These are phyloP conservation scores for Cardamine occulta DNA, from an alignment of 345 rosid species.

Conservation along the genomic window DNA sequence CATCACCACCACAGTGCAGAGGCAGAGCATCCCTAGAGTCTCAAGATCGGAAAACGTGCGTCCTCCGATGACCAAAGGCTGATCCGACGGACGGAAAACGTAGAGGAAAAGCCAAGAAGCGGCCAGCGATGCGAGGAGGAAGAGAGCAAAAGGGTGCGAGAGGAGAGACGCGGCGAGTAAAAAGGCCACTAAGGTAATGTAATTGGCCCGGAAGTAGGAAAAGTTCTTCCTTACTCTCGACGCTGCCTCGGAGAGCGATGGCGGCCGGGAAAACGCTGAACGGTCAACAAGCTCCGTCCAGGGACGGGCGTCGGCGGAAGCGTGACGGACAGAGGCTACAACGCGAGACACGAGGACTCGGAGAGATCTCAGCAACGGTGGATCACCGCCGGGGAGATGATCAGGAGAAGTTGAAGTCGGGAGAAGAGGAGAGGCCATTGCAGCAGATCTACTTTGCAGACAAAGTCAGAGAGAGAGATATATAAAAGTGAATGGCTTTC, in stretches of 20 bases:
- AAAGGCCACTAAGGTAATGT: constrained; percentile 47
- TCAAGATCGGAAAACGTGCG: constrained; percentile 55
- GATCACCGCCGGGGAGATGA: constrained; percentile 33
- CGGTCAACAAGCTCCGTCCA: constrained; percentile 54
- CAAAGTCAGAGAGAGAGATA: constrained; percentile 23
- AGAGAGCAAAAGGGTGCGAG: constrained; percentile 52
- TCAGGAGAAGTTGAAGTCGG: constrained; percentile 39
- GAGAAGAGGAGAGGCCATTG: constrained; percentile 48
- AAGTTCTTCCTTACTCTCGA: constrained; percentile 50
- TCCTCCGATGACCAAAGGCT: constrained; percentile 52
- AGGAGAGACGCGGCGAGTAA: constrained; percentile 47
- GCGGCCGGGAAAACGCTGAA: constrained; percentile 51
- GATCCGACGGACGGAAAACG: constrained; percentile 52
- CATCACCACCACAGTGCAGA: constrained; percentile 50
- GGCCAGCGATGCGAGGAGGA: constrained; percentile 46
- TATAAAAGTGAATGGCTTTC: constrained; percentile 27
- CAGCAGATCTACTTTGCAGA: constrained; percentile 29
- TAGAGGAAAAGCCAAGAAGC: constrained; percentile 61
- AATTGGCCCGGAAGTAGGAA: constrained; percentile 53
- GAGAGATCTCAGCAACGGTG: constrained; percentile 33
- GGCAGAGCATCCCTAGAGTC: constrained; percentile 47
- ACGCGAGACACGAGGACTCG: constrained; percentile 41
- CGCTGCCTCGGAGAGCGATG: constrained; percentile 50
- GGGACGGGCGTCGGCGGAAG: constrained; percentile 47
- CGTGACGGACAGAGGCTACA: constrained; percentile 33